phyloP scores from a whole-genome alignment of 352 stramenopile genomes.

The Thraustochytrium striatum region DNA sequence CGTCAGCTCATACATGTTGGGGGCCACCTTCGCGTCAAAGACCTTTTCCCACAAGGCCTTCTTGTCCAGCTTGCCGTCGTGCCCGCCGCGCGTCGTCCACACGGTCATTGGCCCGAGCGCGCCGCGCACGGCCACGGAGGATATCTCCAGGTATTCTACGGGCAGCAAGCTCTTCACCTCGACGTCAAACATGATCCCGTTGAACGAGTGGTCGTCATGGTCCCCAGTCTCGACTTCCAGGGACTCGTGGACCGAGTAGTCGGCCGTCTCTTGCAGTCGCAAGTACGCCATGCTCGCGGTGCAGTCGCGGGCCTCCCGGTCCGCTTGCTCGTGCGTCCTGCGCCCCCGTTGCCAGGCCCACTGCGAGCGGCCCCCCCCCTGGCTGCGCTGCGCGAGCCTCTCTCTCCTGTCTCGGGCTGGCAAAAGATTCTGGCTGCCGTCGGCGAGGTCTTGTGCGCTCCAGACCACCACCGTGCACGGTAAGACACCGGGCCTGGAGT shows the following conservation, averaged over 20 bases:
- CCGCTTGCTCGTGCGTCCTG: too few relatives aligned
- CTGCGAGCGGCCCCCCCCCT: too few relatives aligned
- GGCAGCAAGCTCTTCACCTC: slow-evolving; percentile 63
- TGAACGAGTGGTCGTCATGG: slow-evolving; percentile 55
- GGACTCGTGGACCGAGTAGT: slow-evolving; percentile 51
- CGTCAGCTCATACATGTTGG: background rate
- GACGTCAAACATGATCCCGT: slow-evolving; percentile 71
- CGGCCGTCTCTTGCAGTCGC: slow-evolving; percentile 41
- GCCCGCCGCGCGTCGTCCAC: slow-evolving; percentile 49
- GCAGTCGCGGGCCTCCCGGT: too few relatives aligned
- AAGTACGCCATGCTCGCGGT: slow-evolving; percentile 41
- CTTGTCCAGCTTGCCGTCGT: slow-evolving; percentile 17
- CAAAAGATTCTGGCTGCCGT: too few relatives aligned
- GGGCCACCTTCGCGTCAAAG: background rate
- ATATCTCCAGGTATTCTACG: slow-evolving; percentile 63
- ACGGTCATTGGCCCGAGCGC: slow-evolving; percentile 63
- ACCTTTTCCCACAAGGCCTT: background rate
- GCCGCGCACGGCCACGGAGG: slow-evolving; percentile 61
- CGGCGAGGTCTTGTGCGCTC: too few relatives aligned
- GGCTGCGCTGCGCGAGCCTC: too few relatives aligned
- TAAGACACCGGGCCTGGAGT: too few relatives aligned
- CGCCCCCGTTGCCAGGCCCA: too few relatives aligned
- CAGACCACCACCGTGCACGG: too few relatives aligned
- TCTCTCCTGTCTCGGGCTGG: too few relatives aligned
- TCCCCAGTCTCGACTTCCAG: slow-evolving; percentile 50